phyloP scores from a whole-genome alignment of 495 filamentous ascomycete species.

The Aspergillus biplanus region DNA sequence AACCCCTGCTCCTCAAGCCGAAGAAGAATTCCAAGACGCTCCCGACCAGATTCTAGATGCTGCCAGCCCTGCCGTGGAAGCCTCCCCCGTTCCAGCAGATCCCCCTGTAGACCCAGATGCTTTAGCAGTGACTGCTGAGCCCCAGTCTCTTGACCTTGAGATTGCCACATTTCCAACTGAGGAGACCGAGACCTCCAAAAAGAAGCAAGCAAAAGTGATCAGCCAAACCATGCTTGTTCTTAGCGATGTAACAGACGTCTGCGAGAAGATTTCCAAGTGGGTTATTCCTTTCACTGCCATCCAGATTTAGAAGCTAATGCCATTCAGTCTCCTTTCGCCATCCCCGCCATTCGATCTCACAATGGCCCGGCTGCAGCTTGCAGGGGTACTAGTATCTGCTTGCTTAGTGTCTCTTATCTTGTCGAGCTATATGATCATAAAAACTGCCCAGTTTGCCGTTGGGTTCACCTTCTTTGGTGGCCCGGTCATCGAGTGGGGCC shows the following conservation, averaged over 20 bases:
- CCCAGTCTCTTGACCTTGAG: constrained; percentile 79
- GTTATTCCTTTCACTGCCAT: constrained; percentile 23
- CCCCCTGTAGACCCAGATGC: constrained; percentile 45
- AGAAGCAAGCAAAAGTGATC: constrained; percentile 73
- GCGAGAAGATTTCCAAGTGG: constrained; percentile 79
- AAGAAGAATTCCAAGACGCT: not conserved
- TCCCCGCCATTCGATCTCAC: constrained; percentile 74
- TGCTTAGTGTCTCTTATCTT: constrained; percentile 62
- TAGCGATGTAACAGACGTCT: constrained; percentile 74
- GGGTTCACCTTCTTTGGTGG: constrained; percentile 82
- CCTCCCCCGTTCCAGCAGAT: not conserved
- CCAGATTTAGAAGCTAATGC: not conserved
- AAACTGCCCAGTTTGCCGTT: constrained; percentile 60
- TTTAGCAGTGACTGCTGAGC: not conserved
- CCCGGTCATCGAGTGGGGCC: constrained; percentile 64
- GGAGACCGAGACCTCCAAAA: constrained; percentile 40
- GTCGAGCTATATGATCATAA: constrained; percentile 72
- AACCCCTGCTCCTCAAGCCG: not conserved
- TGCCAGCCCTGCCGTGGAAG: not conserved
- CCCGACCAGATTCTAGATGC: not conserved
- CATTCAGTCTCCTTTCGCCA: constrained; percentile 68
- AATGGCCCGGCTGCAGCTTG: constrained; percentile 63
- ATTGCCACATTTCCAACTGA: constrained; percentile 39
- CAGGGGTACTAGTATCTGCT: constrained; percentile 59
- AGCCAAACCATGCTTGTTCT: constrained; percentile 76